Base-by-base conservation (phyloP, 139 green algal genomes). In the Asterochloris erici region DNA sequence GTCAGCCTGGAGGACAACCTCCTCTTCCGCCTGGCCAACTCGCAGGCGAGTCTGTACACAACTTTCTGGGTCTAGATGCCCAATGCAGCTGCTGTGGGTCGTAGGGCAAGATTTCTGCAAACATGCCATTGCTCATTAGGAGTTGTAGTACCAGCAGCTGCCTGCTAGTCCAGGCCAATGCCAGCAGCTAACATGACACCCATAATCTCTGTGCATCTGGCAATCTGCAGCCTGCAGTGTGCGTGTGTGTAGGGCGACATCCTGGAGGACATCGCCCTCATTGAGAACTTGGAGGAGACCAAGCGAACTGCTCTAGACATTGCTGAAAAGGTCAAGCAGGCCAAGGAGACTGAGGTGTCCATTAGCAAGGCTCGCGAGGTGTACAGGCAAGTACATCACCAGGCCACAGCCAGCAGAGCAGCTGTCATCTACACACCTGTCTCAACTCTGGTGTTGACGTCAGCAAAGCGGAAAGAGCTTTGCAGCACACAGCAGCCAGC, bases 221-320 rank as follows among this genome's bases (percentile, higher is more conserved):
- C 38, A 54, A 54, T 54, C 38, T 54, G 38, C 38, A 54, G 38
- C 38, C 38, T 54, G 38, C 38, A 10, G 38, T 54, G 21, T 81
- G 24, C 21, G 38, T 81, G 77, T 47, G 16, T 78, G 10, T 83
- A 95, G 89, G 95, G 95, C 60, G 94, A 98, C 86, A 98, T 98
- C 82, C 87, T 98, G 60, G 95, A 98, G 78, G 95, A 98, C 85
- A 94, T 96, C 73, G 92, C 92, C 79, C 86, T 98, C 60, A 94
- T 98, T 78, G 94, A 97, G 85, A 93, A 93, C 83, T 88, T 98
- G 80, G 95, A 98, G 85, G 90, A 96, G 85, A 98, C 95, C 63
- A 98, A 98, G 89, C 84, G 87, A 70, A 97, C 94, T 0, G 92
- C 95, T 0, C 79, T 91, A 21, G 92, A 97, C 15, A 95, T 98